These are phyloP conservation scores for Tolypocladium sp. DNA, from an alignment of 2,329 filamentous ascomycete genomes.

Conservation along the genomic window DNA sequence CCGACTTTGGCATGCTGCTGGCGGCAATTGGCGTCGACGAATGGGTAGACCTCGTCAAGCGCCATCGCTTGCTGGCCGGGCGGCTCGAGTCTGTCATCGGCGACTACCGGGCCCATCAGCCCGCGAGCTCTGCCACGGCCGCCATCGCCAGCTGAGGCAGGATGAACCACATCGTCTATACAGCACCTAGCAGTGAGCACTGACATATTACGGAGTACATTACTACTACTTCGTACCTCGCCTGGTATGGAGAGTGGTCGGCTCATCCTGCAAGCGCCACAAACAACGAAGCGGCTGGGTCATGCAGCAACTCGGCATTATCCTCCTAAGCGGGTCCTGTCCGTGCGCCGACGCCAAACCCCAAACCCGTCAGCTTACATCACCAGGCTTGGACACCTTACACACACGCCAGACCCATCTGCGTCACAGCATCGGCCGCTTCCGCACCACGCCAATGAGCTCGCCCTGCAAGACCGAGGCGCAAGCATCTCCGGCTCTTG, in stretches of 20 bases:
- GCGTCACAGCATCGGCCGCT: not conserved
- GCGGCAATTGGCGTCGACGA: slow-evolving; percentile 52
- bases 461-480: not conserved
- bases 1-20: slow-evolving; percentile 85
- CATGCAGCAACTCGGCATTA: not conserved
- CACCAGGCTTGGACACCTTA: not conserved
- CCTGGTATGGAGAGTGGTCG: not conserved
- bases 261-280: not conserved
- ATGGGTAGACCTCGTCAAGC: slow-evolving; percentile 84
- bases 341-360: not conserved
- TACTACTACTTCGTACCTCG: not conserved
- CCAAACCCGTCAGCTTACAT: not conserved
- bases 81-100: slow-evolving; percentile 63
- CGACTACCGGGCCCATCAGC: slow-evolving; percentile 25
- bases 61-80: slow-evolving; percentile 77
- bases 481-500: not conserved
- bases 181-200: not conserved
- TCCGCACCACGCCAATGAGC: not conserved
- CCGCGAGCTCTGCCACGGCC: not conserved
- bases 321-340: not conserved
- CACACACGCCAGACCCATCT: not conserved
- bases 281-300: not conserved
- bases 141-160: not conserved
- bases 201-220: not conserved
- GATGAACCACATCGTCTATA: not conserved